Evolutionary conservation across 2,329 filamentous ascomycete species (phyloP).

Genomic region (Colletotrichum spinosum): DNA sequence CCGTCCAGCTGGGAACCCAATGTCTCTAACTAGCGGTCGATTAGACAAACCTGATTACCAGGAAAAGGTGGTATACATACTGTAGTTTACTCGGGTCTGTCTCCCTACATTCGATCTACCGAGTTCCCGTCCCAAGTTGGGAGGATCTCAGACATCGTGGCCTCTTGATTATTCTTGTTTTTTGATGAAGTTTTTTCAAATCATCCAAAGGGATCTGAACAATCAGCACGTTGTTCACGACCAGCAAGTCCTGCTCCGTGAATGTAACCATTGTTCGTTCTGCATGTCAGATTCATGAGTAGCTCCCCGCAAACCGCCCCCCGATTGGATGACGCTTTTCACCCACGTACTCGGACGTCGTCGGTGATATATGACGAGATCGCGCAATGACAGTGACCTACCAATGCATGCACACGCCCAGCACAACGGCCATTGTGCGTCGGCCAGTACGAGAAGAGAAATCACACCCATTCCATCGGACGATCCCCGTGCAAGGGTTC

Average conservation of each 20-base stretch:
- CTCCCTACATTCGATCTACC: slow-evolving; percentile 35
- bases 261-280: no score
- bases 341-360: not conserved
- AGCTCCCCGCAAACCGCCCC: no score
- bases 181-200: slow-evolving; percentile 17
- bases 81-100: slow-evolving; percentile 18
- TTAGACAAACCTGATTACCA: slow-evolving; percentile 13
- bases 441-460: slow-evolving; percentile 5
- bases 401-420: no score
- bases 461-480: slow-evolving; percentile 21
- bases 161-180: slow-evolving; percentile 24
- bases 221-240: not conserved
- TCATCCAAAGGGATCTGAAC: slow-evolving; percentile 14
- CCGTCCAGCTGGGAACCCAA: slow-evolving; percentile 17
- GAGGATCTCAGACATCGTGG: slow-evolving; percentile 27
- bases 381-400: no score
- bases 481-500: not conserved
- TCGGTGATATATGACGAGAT: no score
- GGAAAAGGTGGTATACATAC: not conserved
- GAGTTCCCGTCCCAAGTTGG: slow-evolving; percentile 15
- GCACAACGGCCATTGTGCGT: no score
- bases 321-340: not conserved
- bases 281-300: no score
- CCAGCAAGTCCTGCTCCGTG: not conserved
- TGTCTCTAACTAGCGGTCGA: slow-evolving; percentile 22